phyloP scores from a whole-genome alignment of 2,329 filamentous ascomycete species.

The Phoma sp. region DNA sequence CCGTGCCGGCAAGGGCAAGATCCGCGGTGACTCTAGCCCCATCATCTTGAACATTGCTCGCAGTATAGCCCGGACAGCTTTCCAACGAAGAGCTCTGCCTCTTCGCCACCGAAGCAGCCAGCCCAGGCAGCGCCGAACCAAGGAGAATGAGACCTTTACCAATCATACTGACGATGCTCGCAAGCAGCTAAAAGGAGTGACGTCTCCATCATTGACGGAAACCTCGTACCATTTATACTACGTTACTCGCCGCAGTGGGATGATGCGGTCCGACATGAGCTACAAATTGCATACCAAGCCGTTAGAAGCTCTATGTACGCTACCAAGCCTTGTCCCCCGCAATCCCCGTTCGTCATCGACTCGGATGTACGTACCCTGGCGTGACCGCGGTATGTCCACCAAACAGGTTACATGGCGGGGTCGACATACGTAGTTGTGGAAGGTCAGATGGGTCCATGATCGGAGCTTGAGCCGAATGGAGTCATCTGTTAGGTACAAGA shows the following conservation, averaged over 20 bases:
- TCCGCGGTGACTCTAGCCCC: constrained; percentile 69
- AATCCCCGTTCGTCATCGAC: constrained; percentile 22
- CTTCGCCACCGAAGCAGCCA: constrained; percentile 24
- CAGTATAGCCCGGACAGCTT: constrained; percentile 71
- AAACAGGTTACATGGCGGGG: constrained; percentile 24
- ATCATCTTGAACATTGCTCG: constrained; percentile 64
- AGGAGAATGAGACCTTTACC: constrained; percentile 33
- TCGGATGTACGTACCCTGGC: constrained; percentile 24
- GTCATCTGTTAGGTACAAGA: background rate
- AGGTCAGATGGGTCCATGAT: constrained; percentile 7
- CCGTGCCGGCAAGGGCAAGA: constrained; percentile 70
- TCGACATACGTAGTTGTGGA: constrained; percentile 5
- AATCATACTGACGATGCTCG: constrained; percentile 30
- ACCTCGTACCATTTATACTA: constrained; percentile 5
- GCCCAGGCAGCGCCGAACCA: constrained; percentile 27
- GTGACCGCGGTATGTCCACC: constrained; percentile 3
- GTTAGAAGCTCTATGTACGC: constrained; percentile 12
- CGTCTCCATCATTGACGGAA: background rate
- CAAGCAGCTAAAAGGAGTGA: background rate
- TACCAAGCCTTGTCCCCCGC: constrained; percentile 33
- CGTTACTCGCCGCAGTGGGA: background rate
- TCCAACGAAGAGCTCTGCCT: constrained; percentile 33
- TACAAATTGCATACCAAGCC: constrained; percentile 13
- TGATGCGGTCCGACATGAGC: constrained; percentile 16
- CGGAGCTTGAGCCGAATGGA: constrained; percentile 22